These are phyloP conservation scores for Teunomyces tritomae DNA, from an alignment of 805 yeast species.

Conservation along the genomic window DNA sequence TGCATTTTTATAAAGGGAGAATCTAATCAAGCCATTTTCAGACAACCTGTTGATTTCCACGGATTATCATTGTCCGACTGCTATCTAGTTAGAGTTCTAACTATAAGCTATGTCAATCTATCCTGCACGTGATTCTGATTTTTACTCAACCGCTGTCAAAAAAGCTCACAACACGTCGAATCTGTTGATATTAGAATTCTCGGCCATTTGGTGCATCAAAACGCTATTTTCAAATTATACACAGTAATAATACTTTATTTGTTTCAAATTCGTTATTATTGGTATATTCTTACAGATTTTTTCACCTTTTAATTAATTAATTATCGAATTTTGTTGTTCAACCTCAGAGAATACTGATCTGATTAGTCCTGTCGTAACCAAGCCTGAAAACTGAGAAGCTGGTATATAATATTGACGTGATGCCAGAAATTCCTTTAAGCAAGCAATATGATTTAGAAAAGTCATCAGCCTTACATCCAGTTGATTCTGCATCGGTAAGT, in stretches of 20 bases:
- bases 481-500: slow-evolving; percentile 4
- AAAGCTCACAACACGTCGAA: background rate
- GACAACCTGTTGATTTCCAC: too few species aligned
- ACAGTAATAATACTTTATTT: too few species aligned
- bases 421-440: slow-evolving; percentile 3
- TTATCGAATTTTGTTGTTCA: too few species aligned
- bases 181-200: background rate
- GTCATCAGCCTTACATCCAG: slow-evolving; percentile 10
- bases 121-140: background rate
- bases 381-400: background rate
- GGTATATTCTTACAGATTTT: background rate
- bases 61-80: too few species aligned
- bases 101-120: too few species aligned
- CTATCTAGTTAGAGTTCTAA: too few species aligned
- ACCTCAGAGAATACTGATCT: background rate
- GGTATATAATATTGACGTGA: background rate
- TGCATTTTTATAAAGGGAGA: too few species aligned
- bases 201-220: background rate
- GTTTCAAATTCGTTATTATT: background rate
- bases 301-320: background rate
- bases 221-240: background rate
- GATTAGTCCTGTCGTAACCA: background rate
- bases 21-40: too few species aligned
- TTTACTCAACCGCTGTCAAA: background rate
- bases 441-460: slow-evolving; percentile 14